Base-by-base conservation (phyloP, 176 grass and related monocot species). In the Eleusine coracana region DNA sequence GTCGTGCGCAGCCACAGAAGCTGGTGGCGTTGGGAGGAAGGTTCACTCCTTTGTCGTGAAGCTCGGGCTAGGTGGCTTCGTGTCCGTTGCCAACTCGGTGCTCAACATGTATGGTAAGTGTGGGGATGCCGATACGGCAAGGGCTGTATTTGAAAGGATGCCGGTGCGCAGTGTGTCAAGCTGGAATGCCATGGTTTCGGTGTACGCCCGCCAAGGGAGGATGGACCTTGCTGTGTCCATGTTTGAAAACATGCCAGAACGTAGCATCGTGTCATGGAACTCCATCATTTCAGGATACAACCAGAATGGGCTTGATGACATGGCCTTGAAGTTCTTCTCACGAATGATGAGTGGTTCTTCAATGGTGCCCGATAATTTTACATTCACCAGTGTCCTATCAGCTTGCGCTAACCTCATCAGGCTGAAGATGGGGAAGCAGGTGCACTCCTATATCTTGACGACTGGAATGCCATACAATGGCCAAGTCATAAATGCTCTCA, bases 81-180 rank as follows among this genome's bases (percentile, higher is more conserved):
- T 94, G 83, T 69, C 84, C 0, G 92, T 94, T 28, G 81, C 89
- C 21, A 94, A 92, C 68, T 94, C 89, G 14, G 68, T 94, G 60
- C 79, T 94, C 59, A 88, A 94, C 85, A 94, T 94, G 89, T 92
- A 94, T 23, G 82, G 89, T 5, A 94, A 94, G 79, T 89, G 82
- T 34, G 87, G 92, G 4, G 92, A 94, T 27, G 74, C 82, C 3
- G 78, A 80, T 70, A 92, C 78, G 0, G 89, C 92, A 4, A 94
- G 28, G 23, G 64, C 63, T 58, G 87, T 94, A 10, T 92, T 94
- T 70, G 81, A 88, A 21, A 92, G 70, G 87, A 94, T 92, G 92
- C 73, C 5, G 10, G 0, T 81, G 27, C 86, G 87, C 51, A 94
- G 89, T 29, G 28, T 77, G 56, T 92, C 92, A 0, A 92, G 87